phyloP scores from a whole-genome alignment of 208 protist genomes.

The Crithidia fasciculata region DNA sequence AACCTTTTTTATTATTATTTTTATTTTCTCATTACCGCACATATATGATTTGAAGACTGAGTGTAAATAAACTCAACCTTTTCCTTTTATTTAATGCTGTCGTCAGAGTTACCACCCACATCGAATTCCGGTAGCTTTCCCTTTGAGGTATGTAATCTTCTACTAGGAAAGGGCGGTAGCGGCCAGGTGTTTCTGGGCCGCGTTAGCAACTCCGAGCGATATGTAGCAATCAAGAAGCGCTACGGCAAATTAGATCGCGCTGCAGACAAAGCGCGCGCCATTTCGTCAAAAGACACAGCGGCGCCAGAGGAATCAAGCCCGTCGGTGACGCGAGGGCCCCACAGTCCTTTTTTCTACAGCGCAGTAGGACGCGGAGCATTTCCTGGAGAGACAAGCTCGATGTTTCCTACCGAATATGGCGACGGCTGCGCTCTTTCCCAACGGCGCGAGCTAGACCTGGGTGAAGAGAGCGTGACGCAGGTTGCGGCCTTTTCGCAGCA shows the following conservation, averaged over 20 bases:
- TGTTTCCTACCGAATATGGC: neutral
- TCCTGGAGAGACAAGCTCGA: neutral
- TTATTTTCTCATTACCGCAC: neutral
- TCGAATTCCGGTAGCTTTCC: conserved; percentile 44
- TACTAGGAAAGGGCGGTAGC: conserved; percentile 75
- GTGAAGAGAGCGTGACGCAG: conserved; percentile 46
- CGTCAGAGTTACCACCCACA: neutral
- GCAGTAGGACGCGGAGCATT: neutral
- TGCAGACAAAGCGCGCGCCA: neutral
- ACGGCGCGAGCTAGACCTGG: conserved; percentile 26
- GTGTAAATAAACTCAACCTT: neutral
- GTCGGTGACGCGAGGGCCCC: neutral
- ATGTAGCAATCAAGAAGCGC: conserved; percentile 77
- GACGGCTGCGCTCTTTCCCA: conserved; percentile 1
- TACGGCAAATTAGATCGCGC: conserved; percentile 29
- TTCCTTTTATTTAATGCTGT: conserved; percentile 13
- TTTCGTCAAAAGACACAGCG: neutral
- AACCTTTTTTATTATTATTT: neutral
- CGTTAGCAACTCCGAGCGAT: conserved; percentile 32
- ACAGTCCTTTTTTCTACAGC: neutral
- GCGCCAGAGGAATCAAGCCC: neutral
- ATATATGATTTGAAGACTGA: conserved; percentile 1
- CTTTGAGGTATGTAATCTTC: conserved; percentile 70
- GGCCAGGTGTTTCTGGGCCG: conserved; percentile 78
- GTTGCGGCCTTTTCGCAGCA: conserved; percentile 27